Conservation (phyloP, 805 yeast genomes). For the Brettanomyces nanus region DNA sequence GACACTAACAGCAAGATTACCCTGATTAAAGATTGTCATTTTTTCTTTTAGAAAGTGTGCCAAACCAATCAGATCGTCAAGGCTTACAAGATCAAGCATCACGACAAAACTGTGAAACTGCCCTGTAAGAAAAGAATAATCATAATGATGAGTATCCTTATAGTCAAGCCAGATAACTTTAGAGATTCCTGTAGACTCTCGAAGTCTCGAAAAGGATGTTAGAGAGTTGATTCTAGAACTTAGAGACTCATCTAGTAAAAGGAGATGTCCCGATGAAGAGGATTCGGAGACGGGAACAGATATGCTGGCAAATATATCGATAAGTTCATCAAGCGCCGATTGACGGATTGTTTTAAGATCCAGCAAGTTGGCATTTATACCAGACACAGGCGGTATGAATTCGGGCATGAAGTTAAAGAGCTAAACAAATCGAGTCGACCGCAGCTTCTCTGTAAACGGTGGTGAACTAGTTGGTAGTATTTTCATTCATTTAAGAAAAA, state of each 20-base stretch:
- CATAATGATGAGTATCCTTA: constrained; percentile 5
- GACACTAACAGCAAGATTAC: neutral
- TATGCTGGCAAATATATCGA: neutral
- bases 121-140: constrained; percentile 5
- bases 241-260: constrained; percentile 19
- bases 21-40: neutral
- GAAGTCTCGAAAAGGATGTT: constrained; percentile 21
- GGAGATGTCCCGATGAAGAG: constrained; percentile 9
- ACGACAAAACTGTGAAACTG: constrained; percentile 1
- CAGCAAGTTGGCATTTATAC: neutral
- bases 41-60: constrained; percentile 1
- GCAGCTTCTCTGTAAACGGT: too few species aligned
- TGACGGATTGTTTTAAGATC: neutral
- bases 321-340: neutral
- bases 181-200: constrained; percentile 16
- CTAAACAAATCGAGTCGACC: too few species aligned
- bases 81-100: neutral
- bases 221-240: constrained; percentile 20
- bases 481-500: neutral
- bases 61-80: neutral
- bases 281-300: neutral
- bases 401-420: neutral
- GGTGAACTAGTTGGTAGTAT: too few species aligned
- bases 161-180: constrained; percentile 25
- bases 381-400: neutral